Percentiles rank a stretch among this genome's conserved stretches.
These are phyloP conservation scores for Noccaea bulbosa DNA, from an alignment of 345 rosid genomes.

Conservation along the genomic window DNA sequence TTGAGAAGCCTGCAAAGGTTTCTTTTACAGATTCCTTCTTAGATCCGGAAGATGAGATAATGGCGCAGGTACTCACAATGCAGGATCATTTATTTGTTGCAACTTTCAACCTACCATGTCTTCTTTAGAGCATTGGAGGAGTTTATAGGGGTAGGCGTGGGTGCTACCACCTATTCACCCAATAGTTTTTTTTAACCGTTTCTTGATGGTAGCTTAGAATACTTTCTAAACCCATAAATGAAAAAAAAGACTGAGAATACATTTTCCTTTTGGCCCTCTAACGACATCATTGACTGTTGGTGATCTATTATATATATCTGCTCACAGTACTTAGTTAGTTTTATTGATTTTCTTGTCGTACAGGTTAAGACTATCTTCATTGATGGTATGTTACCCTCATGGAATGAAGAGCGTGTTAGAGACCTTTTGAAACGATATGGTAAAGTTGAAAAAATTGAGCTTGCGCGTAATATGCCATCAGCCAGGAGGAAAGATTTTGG, in stretches of 20 bases:
- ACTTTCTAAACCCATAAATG: too few relatives aligned
- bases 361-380: slow-evolving; percentile 94
- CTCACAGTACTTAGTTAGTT: slow-evolving; percentile 16
- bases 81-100: slow-evolving; percentile 38
- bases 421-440: slow-evolving; percentile 76
- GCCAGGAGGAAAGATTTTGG: slow-evolving; percentile 98
- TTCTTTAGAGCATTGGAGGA: slow-evolving; percentile 37
- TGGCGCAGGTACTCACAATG: slow-evolving; percentile 84
- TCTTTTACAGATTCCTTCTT: slow-evolving; percentile 96
- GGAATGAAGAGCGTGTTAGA: slow-evolving; percentile 90
- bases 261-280: slow-evolving; percentile 25
- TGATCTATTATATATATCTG: slow-evolving; percentile 19
- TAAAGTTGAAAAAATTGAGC: slow-evolving; percentile 86
- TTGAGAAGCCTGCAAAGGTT: slow-evolving; percentile 96
- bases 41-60: slow-evolving; percentile 91
- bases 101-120: slow-evolving; percentile 32
- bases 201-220: slow-evolving; percentile 26
- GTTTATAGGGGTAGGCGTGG: slow-evolving; percentile 13
- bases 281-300: slow-evolving; percentile 9
- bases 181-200: background rate
- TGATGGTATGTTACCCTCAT: slow-evolving; percentile 86
- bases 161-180: slow-evolving; percentile 26
- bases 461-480: slow-evolving; percentile 97
- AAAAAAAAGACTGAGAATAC: slow-evolving; percentile 1
- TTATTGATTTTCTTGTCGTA: slow-evolving; percentile 28